Conservation (phyloP, 2,329 filamentous ascomycete genomes). For the Aspergillus ochraceus region DNA sequence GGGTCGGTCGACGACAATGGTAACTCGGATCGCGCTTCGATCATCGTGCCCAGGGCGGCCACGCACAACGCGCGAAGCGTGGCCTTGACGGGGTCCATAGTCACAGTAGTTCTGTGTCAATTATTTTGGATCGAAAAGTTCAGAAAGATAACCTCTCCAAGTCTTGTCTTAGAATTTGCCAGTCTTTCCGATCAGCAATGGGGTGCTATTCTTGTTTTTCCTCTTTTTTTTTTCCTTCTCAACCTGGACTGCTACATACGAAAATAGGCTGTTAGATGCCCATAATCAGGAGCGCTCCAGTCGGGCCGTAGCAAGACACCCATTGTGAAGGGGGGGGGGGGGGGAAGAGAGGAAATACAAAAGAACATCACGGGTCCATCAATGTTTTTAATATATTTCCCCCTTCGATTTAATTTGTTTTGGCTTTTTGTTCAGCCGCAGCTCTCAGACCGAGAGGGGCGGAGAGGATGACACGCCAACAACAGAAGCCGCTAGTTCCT, state of each 20-base stretch:
- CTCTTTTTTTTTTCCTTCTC: too few species aligned
- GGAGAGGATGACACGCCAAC: background rate
- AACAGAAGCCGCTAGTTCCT: background rate
- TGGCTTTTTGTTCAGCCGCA: background rate
- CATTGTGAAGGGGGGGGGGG: background rate
- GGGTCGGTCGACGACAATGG: conserved; percentile 13
- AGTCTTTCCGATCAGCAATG: too few species aligned
- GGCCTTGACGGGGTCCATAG: background rate
- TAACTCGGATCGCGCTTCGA: conserved; percentile 8
- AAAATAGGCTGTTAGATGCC: background rate
- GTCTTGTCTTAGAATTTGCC: too few species aligned
- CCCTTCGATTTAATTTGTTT: background rate
- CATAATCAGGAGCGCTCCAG: too few species aligned
- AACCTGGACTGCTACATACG: too few species aligned
- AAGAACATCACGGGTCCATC: background rate
- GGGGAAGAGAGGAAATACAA: background rate
- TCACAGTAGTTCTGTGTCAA: background rate
- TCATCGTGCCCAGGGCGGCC: background rate
- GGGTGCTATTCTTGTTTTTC: too few species aligned
- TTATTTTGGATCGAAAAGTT: background rate
- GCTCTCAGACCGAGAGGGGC: background rate
- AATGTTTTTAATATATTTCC: background rate
- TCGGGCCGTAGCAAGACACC: background rate
- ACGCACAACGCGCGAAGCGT: background rate
- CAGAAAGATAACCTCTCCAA: too few species aligned